phyloP scores from a whole-genome alignment of 306 rosid species.

The Sindora glabra region DNA sequence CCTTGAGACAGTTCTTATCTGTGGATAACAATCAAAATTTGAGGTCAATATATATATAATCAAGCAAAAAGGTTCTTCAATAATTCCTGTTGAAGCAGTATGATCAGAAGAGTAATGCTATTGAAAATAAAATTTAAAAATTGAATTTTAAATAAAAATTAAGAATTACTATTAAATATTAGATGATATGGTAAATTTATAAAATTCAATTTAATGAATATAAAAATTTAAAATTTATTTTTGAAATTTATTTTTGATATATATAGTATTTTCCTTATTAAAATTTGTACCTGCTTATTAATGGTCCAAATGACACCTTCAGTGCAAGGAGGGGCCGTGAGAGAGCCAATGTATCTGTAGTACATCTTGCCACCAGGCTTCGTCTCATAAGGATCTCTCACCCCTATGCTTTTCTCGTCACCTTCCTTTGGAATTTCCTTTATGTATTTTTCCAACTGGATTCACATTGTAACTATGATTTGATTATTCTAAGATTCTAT shows the following conservation, averaged over 20 bases:
- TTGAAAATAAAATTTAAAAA: no score
- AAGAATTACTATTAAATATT: no score
- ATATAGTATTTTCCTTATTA: no score
- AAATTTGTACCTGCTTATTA: conserved; percentile 51
- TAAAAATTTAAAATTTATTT: no score
- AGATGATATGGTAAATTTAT: no score
- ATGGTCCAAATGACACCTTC: conserved; percentile 73
- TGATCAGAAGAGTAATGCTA: no score
- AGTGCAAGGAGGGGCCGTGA: conserved; percentile 72
- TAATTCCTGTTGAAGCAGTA: no score
- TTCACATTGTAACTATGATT: not conserved
- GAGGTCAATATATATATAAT: not conserved
- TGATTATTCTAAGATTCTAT: no score
- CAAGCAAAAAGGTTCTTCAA: no score
- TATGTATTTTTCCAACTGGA: conserved; percentile 39
- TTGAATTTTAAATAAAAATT: not conserved
- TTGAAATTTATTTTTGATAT: no score
- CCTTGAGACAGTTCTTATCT: conserved; percentile 37
- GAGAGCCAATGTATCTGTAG: conserved; percentile 63
- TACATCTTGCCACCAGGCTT: conserved; percentile 37
- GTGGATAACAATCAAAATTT: not conserved
- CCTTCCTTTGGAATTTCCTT: conserved; percentile 13
- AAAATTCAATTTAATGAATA: no score
- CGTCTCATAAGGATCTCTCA: conserved; percentile 38
- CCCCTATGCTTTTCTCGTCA: conserved; percentile 28